A percentile compares a stretch with the other conserved stretches of the same genome.
Evolutionary conservation across 2,329 filamentous ascomycete genomes (phyloP).

Genomic region (Chaetothyriales sp.): DNA sequence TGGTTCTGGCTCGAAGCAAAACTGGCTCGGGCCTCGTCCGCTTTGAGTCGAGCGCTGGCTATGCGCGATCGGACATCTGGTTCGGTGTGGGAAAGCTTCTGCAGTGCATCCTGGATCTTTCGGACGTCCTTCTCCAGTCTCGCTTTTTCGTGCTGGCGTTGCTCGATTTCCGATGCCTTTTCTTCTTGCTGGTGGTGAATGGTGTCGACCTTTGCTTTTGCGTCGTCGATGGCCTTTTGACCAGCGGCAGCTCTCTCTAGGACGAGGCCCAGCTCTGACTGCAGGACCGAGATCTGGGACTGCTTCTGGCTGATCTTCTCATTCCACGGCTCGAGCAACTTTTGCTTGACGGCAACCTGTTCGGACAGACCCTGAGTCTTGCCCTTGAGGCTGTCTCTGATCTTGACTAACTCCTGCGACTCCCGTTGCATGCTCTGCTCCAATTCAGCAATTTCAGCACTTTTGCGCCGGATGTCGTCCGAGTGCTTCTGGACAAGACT

Average conservation of each 20-base stretch:
- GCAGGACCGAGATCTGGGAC: conserved; percentile 82
- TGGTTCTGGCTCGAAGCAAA: conserved; percentile 82
- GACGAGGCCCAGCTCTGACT: conserved; percentile 86
- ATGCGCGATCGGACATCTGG: conserved; percentile 71
- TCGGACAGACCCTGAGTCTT: conserved; percentile 94
- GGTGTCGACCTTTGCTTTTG: conserved; percentile 60
- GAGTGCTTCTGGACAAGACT: conserved; percentile 65
- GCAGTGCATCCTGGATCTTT: conserved; percentile 58
- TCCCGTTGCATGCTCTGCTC: conserved; percentile 65
- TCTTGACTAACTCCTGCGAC: conserved; percentile 67
- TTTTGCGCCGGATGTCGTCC: conserved; percentile 63
- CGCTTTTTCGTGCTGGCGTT: conserved; percentile 58
- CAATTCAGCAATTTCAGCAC: conserved; percentile 58
- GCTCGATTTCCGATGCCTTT: conserved; percentile 63
- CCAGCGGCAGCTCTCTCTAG: conserved; percentile 80
- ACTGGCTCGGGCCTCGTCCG: conserved; percentile 85
- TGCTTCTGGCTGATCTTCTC: conserved; percentile 95
- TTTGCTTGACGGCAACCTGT: conserved; percentile 82
- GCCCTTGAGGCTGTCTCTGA: conserved; percentile 77
- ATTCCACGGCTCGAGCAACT: conserved; percentile 88
- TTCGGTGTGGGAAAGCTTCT: conserved; percentile 61
- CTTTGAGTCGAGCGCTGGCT: conserved; percentile 82
- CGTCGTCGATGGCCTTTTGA: conserved; percentile 68
- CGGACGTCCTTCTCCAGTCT: conserved; percentile 61
- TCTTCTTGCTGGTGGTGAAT: conserved; percentile 58